Evolutionary conservation across 2,329 filamentous ascomycete genomes (phyloP).

Genomic region (Penicillium sp.): DNA sequence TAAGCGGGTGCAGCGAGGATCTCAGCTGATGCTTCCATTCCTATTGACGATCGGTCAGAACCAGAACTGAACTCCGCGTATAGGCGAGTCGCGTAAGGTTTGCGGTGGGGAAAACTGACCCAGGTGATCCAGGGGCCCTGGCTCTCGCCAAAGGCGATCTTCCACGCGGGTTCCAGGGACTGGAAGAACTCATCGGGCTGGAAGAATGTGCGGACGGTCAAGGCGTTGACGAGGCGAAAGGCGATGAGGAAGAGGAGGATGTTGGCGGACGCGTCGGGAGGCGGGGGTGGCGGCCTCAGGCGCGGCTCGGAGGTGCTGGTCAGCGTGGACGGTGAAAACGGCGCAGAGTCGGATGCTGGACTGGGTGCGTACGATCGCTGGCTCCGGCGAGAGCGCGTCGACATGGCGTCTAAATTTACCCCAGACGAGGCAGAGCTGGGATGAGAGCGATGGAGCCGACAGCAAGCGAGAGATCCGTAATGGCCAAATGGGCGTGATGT

Average conservation of each 20-base stretch:
- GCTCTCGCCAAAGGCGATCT: constrained; percentile 75
- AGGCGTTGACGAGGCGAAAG: constrained; percentile 79
- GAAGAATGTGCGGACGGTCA: constrained; percentile 86
- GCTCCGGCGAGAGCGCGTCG: constrained; percentile 9
- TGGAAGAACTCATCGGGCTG: constrained; percentile 99
- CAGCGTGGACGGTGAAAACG: background rate
- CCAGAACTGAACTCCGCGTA: background rate
- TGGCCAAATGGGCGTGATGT: constrained; percentile 13
- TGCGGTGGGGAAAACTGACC: constrained; percentile 60
- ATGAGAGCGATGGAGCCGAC: background rate
- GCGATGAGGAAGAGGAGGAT: constrained; percentile 57
- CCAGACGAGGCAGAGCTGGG: constrained; percentile 4
- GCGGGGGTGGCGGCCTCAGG: constrained; percentile 19
- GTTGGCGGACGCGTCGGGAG: constrained; percentile 15
- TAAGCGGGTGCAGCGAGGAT: constrained; percentile 85
- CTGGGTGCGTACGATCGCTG: constrained; percentile 3
- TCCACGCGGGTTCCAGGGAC: constrained; percentile 92
- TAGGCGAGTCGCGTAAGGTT: background rate
- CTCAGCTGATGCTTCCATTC: constrained; percentile 91
- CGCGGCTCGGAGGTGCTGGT: constrained; percentile 15
- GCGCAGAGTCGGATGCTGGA: constrained; percentile 1
- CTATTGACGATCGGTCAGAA: constrained; percentile 53
- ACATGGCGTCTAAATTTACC: constrained; percentile 9
- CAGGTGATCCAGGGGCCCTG: constrained; percentile 94
- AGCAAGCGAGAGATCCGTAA: background rate